Base-by-base conservation (phyloP, 208 protist species). In the Leishmania lainsoni region DNA sequence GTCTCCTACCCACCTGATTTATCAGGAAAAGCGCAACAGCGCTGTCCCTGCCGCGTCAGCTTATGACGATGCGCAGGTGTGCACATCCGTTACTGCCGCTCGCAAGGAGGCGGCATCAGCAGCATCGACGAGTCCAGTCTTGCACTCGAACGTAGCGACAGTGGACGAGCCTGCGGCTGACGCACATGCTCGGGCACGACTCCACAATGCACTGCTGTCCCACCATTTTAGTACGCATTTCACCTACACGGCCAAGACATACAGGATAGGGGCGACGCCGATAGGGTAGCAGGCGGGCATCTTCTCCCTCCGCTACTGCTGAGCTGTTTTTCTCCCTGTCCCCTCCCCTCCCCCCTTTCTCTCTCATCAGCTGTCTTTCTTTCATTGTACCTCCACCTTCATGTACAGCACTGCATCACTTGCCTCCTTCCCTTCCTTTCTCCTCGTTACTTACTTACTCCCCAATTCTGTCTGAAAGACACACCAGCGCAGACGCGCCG, bases 261-360 rank as follows among this genome's bases (percentile, higher is more conserved):
- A 61, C n/a, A 10, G 75, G 16, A 29, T 79, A 4, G 75, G 75
- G 17, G 63, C 75, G 58, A 79, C 75, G 3, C 75, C 75, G 63
- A 39, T 76, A 73, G 52, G 78, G 70, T 78, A 74, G 48, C 9
- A 10, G 26, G 39, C 66, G 12, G 45, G 1, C 2, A 59, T 58
- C 1, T 58, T 63, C 49, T 61, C n/a, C 42, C 39, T 81, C 45
- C 32, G 75, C 6, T 75, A 49, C 32, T 0, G 20, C 49, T 26
- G 39, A 42, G 58, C 42, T 32, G 5, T 71, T 32, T 68, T 68
- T 39, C 4, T 68, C 10, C 32, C 32, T 39, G 0, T 68, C 35
- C 59, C 59, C 59, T 65, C 58, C 54, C 20, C 54, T 39, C 35
- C 35, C 35, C 35, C 35, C 59, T 10, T 10, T 32, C 59, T 32